Evolutionary conservation across 2,329 filamentous ascomycete species (phyloP).

Genomic region (Sporothrix luriei): DNA sequence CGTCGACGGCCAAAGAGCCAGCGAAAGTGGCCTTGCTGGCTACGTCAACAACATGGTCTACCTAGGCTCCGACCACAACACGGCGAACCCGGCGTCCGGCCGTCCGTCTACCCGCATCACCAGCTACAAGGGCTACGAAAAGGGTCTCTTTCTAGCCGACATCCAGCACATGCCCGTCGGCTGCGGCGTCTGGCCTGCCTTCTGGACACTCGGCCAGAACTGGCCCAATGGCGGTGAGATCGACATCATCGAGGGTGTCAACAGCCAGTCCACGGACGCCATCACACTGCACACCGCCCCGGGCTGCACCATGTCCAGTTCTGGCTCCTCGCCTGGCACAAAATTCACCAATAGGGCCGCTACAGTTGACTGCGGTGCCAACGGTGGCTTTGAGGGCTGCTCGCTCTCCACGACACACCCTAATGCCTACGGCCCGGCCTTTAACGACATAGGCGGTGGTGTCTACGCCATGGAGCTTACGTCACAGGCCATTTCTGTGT

Average conservation of each 20-base stretch:
- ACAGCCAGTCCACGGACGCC: constrained; percentile 59
- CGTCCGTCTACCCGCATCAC: constrained; percentile 71
- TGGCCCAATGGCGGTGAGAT: constrained; percentile 76
- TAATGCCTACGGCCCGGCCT: constrained; percentile 65
- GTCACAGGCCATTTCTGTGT: constrained; percentile 69
- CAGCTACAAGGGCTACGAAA: constrained; percentile 66
- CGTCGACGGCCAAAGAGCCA: constrained; percentile 60
- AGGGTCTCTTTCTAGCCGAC: constrained; percentile 72
- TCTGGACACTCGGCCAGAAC: constrained; percentile 66
- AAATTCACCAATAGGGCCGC: constrained; percentile 49
- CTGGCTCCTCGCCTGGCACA: constrained; percentile 51
- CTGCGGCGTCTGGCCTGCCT: constrained; percentile 77
- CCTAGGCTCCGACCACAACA: constrained; percentile 69
- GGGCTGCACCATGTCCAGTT: constrained; percentile 60
- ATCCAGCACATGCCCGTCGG: constrained; percentile 75
- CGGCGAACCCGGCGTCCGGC: constrained; percentile 58
- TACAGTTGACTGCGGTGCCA: constrained; percentile 34
- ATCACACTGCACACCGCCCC: constrained; percentile 69
- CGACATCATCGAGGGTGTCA: constrained; percentile 79
- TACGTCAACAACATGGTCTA: constrained; percentile 60
- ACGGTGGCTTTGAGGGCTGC: constrained; percentile 60
- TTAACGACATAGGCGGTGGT: constrained; percentile 71
- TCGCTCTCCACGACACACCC: constrained; percentile 55
- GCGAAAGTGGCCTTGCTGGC: constrained; percentile 59
- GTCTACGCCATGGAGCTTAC: constrained; percentile 80